These are phyloP conservation scores for Cyamopsis tetragonoloba DNA, from an alignment of 306 rosid species.

Conservation along the genomic window DNA sequence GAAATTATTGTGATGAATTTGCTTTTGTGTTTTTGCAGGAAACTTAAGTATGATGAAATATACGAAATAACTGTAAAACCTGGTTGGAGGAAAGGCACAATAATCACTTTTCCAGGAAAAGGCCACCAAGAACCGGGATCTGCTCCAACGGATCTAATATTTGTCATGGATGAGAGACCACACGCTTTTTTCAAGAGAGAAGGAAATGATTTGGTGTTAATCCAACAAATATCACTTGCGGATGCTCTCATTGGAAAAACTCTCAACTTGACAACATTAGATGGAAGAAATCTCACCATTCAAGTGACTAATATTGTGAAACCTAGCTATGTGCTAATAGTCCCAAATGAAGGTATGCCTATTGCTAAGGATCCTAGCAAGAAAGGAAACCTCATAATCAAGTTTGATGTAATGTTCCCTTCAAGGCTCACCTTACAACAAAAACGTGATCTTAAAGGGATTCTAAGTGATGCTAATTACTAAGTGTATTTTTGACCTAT, in stretches of 20 bases:
- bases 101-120: conserved; percentile 59
- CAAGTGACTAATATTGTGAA: conserved; percentile 50
- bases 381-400: conserved; percentile 67
- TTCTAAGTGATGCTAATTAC: conserved; percentile 40
- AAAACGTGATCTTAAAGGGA: conserved; percentile 52
- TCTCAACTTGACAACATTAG: conserved; percentile 53
- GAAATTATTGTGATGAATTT: too few relatives aligned
- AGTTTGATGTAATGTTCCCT: conserved; percentile 61
- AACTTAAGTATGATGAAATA: conserved; percentile 47
- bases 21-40: conserved; percentile 41
- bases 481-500: too few relatives aligned
- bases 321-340: conserved; percentile 49
- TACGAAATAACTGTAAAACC: conserved; percentile 58
- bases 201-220: conserved; percentile 52
- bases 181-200: conserved; percentile 60
- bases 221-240: conserved; percentile 40
- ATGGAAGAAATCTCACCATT: conserved; percentile 51
- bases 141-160: conserved; percentile 51
- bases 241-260: conserved; percentile 68
- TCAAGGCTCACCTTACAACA: conserved; percentile 51
- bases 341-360: conserved; percentile 80
- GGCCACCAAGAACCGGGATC: conserved; percentile 59
- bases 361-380: conserved; percentile 53
- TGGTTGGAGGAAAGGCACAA: conserved; percentile 84
- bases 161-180: conserved; percentile 67